Conservation (phyloP, 2,329 filamentous ascomycete species). For the Diaporthe capsici region DNA sequence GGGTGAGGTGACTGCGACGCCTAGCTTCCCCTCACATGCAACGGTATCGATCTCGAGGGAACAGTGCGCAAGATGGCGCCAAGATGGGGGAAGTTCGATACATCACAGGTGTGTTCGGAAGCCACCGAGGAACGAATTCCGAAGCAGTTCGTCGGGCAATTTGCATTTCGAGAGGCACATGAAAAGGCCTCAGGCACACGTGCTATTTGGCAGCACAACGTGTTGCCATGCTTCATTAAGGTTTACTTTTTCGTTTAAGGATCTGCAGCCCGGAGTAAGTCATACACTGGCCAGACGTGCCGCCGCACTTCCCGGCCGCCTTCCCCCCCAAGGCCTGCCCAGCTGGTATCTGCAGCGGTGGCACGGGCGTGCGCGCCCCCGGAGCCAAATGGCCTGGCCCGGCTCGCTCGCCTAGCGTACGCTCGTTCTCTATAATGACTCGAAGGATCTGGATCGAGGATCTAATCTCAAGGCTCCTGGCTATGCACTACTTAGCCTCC, state of each 20-base stretch:
- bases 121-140: neutral
- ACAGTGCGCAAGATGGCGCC: conserved; percentile 9
- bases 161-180: neutral
- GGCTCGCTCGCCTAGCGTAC: neutral
- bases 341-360: conserved; percentile 4
- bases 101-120: conserved; percentile 15
- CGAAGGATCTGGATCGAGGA: neutral
- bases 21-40: conserved; percentile 7
- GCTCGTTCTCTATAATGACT: conserved; percentile 8
- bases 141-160: neutral
- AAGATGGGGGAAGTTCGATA: neutral
- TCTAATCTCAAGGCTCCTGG: neutral
- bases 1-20: neutral
- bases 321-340: neutral
- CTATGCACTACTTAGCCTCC: neutral
- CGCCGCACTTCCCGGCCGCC: conserved; percentile 1
- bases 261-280: conserved; percentile 31
- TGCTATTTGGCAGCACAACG: neutral
- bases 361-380: neutral
- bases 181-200: neutral
- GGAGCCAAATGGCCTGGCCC: neutral
- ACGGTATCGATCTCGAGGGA: conserved; percentile 16
- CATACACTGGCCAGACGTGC: conserved; percentile 31
- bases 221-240: neutral
- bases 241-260: conserved; percentile 25